A percentile compares a stretch with the other conserved stretches of the same genome.
phyloP scores from a whole-genome alignment of 768 basidiomycete genomes.

The Tricholoma hemisulphureum region DNA sequence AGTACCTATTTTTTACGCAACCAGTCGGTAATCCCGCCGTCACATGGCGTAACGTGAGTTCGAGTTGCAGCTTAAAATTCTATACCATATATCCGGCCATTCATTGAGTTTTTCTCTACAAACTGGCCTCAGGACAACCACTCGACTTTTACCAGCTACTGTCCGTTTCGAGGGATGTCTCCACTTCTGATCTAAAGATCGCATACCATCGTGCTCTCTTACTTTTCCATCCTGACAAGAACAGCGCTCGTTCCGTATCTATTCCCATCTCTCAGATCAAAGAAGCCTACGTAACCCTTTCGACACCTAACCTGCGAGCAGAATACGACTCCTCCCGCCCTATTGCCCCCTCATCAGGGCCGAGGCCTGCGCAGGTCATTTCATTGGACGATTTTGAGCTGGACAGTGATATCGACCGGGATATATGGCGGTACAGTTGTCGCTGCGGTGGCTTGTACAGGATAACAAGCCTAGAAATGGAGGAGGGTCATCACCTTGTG shows the following conservation, averaged over 20 bases:
- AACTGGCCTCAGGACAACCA: conserved; percentile 3
- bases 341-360: conserved; percentile 24
- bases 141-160: conserved; percentile 64
- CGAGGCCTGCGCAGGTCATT: conserved; percentile 73
- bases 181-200: conserved; percentile 55
- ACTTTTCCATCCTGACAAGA: conserved; percentile 56
- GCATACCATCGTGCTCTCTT: conserved; percentile 70
- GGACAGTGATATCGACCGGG: conserved; percentile 26
- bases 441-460: conserved; percentile 71
- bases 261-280: conserved; percentile 60
- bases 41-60: too few species aligned
- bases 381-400: conserved; percentile 76
- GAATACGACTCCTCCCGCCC: conserved; percentile 45
- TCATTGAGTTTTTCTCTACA: too few species aligned
- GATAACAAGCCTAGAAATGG: conserved; percentile 59
- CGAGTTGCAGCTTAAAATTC: too few species aligned
- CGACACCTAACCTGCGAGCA: conserved; percentile 45
- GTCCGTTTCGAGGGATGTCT: conserved; percentile 47
- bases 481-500: conserved; percentile 68
- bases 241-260: conserved; percentile 5
- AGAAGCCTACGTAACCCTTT: conserved; percentile 65
- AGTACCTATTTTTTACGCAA: too few species aligned
- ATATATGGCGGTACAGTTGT: conserved; percentile 58
- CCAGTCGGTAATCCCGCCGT: too few species aligned
- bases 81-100: too few species aligned